phyloP scores from a whole-genome alignment of 306 rosid genomes.

The Rubus idaeus region DNA sequence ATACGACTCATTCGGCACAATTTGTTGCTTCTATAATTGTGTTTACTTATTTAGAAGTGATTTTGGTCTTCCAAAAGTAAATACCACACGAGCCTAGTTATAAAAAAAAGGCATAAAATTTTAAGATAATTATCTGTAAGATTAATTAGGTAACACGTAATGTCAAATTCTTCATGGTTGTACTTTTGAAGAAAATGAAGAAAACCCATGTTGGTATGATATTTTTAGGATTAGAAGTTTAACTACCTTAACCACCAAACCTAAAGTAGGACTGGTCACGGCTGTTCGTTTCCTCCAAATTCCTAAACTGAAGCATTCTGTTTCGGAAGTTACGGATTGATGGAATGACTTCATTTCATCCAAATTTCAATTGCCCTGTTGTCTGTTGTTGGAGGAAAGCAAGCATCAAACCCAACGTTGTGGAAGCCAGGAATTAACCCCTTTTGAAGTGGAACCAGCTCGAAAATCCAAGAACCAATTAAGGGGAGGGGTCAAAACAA shows the following conservation, averaged over 20 bases:
- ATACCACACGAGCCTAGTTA: neutral
- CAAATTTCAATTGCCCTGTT: neutral
- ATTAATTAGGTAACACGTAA: neutral
- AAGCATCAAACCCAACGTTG: slow-evolving; percentile 16
- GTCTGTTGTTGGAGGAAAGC: neutral
- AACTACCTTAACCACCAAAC: slow-evolving; percentile 21
- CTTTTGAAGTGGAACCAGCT: slow-evolving; percentile 9
- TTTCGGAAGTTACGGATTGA: slow-evolving; percentile 29
- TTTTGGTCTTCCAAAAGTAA: neutral
- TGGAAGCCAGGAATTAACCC: neutral
- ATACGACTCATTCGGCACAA: too few relatives aligned
- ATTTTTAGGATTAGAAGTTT: neutral
- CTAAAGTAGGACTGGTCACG: slow-evolving; percentile 22
- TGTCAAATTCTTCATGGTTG: neutral
- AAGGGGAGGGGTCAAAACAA: neutral
- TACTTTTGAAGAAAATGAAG: neutral
- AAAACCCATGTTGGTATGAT: neutral
- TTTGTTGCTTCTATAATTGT: too few relatives aligned
- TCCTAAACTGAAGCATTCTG: slow-evolving; percentile 56
- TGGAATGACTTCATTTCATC: neutral
- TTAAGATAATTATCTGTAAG: too few relatives aligned
- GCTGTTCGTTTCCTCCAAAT: slow-evolving; percentile 33
- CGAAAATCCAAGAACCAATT: neutral
- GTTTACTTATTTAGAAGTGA: neutral
- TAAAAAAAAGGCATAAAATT: too few relatives aligned